Evolutionary conservation across 495 filamentous ascomycete genomes (phyloP).

Genomic region (Penicillium arizonense): DNA sequence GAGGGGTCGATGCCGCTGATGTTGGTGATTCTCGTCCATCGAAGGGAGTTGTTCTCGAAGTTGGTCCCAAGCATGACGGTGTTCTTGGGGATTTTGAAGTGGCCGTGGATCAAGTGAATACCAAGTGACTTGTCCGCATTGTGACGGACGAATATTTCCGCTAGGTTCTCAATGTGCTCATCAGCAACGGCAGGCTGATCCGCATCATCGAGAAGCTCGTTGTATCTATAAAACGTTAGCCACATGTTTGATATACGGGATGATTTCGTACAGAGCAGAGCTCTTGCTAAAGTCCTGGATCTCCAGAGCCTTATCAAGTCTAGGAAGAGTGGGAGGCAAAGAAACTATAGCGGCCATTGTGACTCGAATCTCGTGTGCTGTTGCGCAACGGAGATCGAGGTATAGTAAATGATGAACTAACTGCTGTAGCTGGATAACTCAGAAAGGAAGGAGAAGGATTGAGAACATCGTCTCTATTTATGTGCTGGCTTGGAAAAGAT

Average conservation of each 20-base stretch:
- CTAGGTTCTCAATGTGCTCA: not conserved
- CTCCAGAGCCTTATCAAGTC: not conserved
- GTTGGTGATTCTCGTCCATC: too few species aligned
- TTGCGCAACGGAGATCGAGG: too few species aligned
- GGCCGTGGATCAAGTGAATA: not conserved
- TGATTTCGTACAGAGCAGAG: not conserved
- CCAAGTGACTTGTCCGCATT: too few species aligned
- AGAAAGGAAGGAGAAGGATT: too few species aligned
- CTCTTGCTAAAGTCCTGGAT: not conserved
- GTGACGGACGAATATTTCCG: too few species aligned
- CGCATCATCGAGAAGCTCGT: not conserved
- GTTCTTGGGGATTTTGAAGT: conserved; percentile 6
- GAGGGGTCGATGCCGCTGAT: conserved; percentile 2
- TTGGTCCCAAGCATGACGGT: conserved; percentile 5
- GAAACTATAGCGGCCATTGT: not conserved
- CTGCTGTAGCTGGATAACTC: too few species aligned
- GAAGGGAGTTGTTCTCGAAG: not conserved
- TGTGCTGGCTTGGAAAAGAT: not conserved
- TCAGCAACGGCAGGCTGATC: not conserved
- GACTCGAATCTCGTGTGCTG: not conserved
- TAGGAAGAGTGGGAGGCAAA: not conserved
- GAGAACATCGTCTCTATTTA: too few species aligned
- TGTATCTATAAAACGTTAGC: conserved; percentile 1
- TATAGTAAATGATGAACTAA: too few species aligned
- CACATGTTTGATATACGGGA: not conserved